Evolutionary conservation across 2,329 filamentous ascomycete species (phyloP).

Genomic region (Xylariomycetidae sp.): DNA sequence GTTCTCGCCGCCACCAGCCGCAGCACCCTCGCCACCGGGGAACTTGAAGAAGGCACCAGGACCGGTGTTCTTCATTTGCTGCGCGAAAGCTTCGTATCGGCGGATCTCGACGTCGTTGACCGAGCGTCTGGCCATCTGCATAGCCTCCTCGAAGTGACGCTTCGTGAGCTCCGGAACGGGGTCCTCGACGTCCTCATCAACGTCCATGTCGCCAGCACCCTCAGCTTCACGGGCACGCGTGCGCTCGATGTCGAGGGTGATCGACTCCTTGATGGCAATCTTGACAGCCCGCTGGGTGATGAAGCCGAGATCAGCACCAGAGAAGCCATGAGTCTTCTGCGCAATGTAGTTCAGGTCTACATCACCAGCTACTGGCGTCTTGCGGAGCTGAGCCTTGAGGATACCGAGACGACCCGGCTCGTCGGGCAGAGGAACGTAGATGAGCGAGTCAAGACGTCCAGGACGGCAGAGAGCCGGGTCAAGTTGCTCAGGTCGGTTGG

Average conservation of each 20-base stretch:
- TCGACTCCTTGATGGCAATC: conserved; percentile 98
- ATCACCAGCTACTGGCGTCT: conserved; percentile 86
- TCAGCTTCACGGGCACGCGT: conserved; percentile 86
- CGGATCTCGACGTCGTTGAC: conserved; percentile 97
- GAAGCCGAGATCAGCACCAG: conserved; percentile 98
- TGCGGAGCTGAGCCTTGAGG: conserved; percentile 92
- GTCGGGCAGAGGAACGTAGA: conserved; percentile 96
- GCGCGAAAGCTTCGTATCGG: conserved; percentile 95
- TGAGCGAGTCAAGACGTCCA: conserved; percentile 95
- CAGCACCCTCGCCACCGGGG: conserved; percentile 69
- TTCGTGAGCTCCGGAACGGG: conserved; percentile 94
- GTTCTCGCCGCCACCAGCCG: conserved; percentile 50
- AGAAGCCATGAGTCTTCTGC: conserved; percentile 96
- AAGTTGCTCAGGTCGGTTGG: conserved; percentile 97
- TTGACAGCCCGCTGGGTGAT: conserved; percentile 98
- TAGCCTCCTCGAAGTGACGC: conserved; percentile 97
- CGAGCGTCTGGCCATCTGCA: conserved; percentile 88
- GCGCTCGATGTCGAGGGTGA: conserved; percentile 82
- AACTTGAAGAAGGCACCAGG: conserved; percentile 98
- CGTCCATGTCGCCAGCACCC: conserved; percentile 72
- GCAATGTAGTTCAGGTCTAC: conserved; percentile 90
- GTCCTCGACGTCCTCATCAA: conserved; percentile 76
- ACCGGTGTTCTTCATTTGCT: conserved; percentile 98
- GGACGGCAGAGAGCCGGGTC: conserved; percentile 97
- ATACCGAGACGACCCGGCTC: conserved; percentile 85